A percentile compares a stretch with the other conserved stretches of the same genome.
phyloP scores from a whole-genome alignment of 345 rosid genomes.

The Lumnitzera racemosa region DNA sequence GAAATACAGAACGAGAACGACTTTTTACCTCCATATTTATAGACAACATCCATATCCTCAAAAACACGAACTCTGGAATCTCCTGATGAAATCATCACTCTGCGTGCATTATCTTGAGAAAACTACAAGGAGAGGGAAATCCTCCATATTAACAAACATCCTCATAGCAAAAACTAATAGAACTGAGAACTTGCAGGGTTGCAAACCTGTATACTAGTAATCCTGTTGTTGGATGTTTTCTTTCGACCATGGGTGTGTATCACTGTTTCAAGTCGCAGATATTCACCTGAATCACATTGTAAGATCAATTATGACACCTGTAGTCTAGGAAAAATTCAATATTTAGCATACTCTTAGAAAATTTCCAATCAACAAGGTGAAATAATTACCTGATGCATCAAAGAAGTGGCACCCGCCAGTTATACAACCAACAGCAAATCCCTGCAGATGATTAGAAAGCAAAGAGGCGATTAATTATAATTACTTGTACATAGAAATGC shows the following conservation, averaged over 20 bases:
- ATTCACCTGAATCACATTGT: conserved; percentile 23
- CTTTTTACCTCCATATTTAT: conserved; percentile 58
- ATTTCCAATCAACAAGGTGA: too few relatives aligned
- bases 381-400: conserved; percentile 36
- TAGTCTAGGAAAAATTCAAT: neutral
- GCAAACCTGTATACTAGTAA: conserved; percentile 66
- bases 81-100: conserved; percentile 64
- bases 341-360: neutral
- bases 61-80: conserved; percentile 65
- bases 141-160: neutral
- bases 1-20: neutral
- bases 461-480: neutral
- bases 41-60: conserved; percentile 47
- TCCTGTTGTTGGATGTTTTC: conserved; percentile 38
- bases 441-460: conserved; percentile 36
- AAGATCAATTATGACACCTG: neutral
- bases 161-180: too few relatives aligned
- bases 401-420: conserved; percentile 70
- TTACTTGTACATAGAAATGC: neutral
- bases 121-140: conserved; percentile 33
- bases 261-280: conserved; percentile 42
- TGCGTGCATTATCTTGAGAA: conserved; percentile 38
- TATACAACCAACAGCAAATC: conserved; percentile 60
- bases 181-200: neutral
- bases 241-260: conserved; percentile 40